These are phyloP conservation scores for Crithidia brevicula DNA, from an alignment of 208 protist genomes.

Conservation along the genomic window DNA sequence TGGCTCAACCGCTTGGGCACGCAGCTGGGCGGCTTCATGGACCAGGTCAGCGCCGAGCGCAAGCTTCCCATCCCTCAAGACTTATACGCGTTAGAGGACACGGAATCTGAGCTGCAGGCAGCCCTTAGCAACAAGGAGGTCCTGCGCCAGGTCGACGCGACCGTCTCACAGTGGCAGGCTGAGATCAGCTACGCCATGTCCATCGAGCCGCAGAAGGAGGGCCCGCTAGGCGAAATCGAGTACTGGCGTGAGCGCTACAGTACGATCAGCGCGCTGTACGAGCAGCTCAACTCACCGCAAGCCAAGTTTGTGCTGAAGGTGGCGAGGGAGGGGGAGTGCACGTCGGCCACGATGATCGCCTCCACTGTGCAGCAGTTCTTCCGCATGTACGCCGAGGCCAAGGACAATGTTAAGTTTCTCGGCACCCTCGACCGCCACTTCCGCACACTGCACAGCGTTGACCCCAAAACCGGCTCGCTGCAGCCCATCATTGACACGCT, in stretches of 20 bases:
- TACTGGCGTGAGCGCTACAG: slow-evolving; percentile 97
- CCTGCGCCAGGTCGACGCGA: slow-evolving; percentile 86
- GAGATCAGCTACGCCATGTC: slow-evolving; percentile 93
- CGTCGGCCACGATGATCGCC: slow-evolving; percentile 89
- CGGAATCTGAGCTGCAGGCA: slow-evolving; percentile 76
- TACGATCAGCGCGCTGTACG: slow-evolving; percentile 95
- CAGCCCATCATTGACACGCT: slow-evolving; percentile 97
- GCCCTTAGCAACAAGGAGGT: slow-evolving; percentile 87
- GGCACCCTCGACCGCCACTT: slow-evolving; percentile 99
- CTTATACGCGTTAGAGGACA: slow-evolving; percentile 73
- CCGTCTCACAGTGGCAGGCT: slow-evolving; percentile 89
- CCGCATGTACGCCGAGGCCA: slow-evolving; percentile 97
- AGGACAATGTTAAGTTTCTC: slow-evolving; percentile 99
- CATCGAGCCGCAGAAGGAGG: slow-evolving; percentile 90
- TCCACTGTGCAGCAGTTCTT: slow-evolving; percentile 93
- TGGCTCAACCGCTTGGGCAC: slow-evolving; percentile 89
- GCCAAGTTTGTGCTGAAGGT: slow-evolving; percentile 94
- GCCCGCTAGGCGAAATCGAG: slow-evolving; percentile 97
- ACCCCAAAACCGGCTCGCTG: slow-evolving; percentile 79
- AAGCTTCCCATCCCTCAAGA: slow-evolving; percentile 88
- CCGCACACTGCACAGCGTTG: slow-evolving; percentile 94
- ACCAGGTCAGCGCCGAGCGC: slow-evolving; percentile 88
- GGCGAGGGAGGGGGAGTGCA: slow-evolving; percentile 90
- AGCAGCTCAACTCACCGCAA: slow-evolving; percentile 96
- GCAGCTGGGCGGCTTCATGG: slow-evolving; percentile 88